A percentile compares a stretch with the other conserved stretches of the same genome.
Evolutionary conservation across 345 rosid species (phyloP).

Genomic region (Rhodomyrtus tomentosa): DNA sequence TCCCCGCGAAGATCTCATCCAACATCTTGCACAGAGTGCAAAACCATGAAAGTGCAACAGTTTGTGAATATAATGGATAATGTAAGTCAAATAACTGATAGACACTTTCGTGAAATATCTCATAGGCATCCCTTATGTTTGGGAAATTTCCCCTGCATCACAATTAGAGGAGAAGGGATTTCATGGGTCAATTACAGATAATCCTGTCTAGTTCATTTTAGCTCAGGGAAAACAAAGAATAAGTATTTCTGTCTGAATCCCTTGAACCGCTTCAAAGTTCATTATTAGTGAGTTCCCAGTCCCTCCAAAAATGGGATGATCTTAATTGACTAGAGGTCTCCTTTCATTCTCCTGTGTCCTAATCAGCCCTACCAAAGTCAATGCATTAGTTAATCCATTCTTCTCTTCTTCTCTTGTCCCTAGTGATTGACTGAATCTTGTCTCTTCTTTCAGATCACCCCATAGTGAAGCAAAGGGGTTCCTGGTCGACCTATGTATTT

Average conservation of each 20-base stretch:
- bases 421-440: background rate
- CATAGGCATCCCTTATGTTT: background rate
- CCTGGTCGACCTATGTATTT: too few relatives aligned
- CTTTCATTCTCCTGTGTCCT: background rate
- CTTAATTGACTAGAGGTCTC: background rate
- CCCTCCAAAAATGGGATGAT: background rate
- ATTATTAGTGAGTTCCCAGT: background rate
- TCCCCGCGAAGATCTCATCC: background rate
- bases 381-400: background rate
- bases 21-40: too few relatives aligned
- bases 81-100: background rate
- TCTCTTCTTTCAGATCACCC: background rate
- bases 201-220: background rate
- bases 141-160: background rate
- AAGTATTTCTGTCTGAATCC: background rate
- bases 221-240: background rate
- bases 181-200: background rate
- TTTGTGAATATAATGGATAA: background rate
- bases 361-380: background rate
- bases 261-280: background rate
- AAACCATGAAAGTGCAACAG: too few relatives aligned
- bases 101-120: background rate
- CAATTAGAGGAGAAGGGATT: background rate
- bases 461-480: background rate
- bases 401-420: background rate